A percentile compares a stretch with the other conserved stretches of the same genome.
These are phyloP conservation scores for Kappamyces sp. DNA, from an alignment of 192 early-diverging fungal genomes.

Conservation along the genomic window DNA sequence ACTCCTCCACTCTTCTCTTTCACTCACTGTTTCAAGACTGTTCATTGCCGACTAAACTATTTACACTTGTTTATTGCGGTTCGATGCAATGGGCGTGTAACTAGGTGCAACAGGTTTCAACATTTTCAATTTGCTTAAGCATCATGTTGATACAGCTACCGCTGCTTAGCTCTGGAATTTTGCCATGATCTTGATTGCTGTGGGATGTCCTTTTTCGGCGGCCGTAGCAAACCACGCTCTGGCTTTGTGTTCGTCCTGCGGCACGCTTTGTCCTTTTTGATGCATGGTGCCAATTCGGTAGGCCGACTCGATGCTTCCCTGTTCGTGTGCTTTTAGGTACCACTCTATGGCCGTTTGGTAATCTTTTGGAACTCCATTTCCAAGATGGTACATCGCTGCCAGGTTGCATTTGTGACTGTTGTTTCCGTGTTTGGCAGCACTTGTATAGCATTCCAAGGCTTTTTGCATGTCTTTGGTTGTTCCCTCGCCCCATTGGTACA, in stretches of 20 bases:
- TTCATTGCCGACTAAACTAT: too few species aligned
- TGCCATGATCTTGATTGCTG: too few species aligned
- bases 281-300: not conserved
- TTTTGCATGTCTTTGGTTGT: conserved; percentile 14
- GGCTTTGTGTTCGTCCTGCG: conserved; percentile 7
- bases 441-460: conserved; percentile 14
- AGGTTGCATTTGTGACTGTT: not conserved
- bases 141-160: too few species aligned
- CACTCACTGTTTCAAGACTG: too few species aligned
- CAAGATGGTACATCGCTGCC: not conserved
- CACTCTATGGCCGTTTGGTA: not conserved
- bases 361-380: not conserved
- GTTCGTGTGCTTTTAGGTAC: not conserved
- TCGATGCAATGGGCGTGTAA: too few species aligned
- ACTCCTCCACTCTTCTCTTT: too few species aligned
- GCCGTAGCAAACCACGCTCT: conserved; percentile 31
- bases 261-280: not conserved
- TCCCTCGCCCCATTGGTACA: conserved; percentile 21
- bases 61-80: too few species aligned
- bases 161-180: too few species aligned
- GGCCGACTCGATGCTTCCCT: not conserved
- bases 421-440: conserved; percentile 6
- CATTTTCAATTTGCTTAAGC: too few species aligned
- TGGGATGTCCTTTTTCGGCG: conserved; percentile 50
- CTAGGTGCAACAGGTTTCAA: too few species aligned